Base-by-base conservation (phyloP, 805 yeast genomes). In the Priceomyces fermenticarens region DNA sequence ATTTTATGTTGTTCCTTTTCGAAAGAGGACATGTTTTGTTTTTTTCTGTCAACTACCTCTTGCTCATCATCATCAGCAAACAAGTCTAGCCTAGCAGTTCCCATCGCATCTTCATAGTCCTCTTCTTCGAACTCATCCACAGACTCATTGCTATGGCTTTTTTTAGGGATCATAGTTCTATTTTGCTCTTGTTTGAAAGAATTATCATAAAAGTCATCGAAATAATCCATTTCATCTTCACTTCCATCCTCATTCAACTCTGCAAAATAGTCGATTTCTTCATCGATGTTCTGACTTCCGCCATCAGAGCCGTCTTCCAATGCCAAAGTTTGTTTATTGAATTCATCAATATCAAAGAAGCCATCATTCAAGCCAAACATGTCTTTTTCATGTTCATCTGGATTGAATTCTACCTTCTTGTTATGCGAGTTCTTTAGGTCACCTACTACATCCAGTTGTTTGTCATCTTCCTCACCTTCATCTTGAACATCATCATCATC, bases 321-420 rank as follows among this genome's bases (percentile, higher is more conserved):
- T 3, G 77, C 85, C 32, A 85, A 55, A n/a, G 81, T 79, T 57
- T 82, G 88, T 54, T 75, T 78, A 63, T 85, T 87, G 68, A 86
- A 91, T 40, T 85, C 86, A 49, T 88, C 95, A 32, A 91, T 78
- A 44, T 87, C 81, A 57, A 91, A 91, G 51, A 89, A 83, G 5
- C 81, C 87, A 53, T 88, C 95, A 56, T 90, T 86, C 25, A 90
- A 70, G 1, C 89, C 91, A 52, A 73, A 77, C 2, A 65, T 73
- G 52, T 81, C 87, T 31, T 72, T 70, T 32, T 43, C 50, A 29
- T 42, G 46, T 36, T 54, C 63, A 14, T 48, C 46, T 15, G 41
- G 8, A 20, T 27, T 14, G 7, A 30, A 28, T 11, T 20, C 40
- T 3, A 23, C 40, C 12, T 11, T 23, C 7, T 27, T 12, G 13